Conservation (phyloP, 768 basidiomycete genomes). For the Lentinula detonsa region DNA sequence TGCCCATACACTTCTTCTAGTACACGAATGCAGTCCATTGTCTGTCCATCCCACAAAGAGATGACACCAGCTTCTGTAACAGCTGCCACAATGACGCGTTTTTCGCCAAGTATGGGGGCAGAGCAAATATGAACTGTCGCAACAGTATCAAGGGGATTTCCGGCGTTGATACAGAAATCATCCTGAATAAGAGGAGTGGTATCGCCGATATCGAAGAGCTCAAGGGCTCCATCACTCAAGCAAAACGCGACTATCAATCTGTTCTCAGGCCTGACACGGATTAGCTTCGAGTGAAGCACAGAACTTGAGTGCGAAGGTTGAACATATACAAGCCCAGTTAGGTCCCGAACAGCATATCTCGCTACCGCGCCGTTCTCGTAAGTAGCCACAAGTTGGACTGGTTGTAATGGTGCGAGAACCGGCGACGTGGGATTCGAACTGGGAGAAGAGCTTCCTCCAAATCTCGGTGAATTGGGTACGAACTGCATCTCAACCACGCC, state of each 20-base stretch:
- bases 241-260: slow-evolving; percentile 51
- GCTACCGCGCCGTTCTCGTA: slow-evolving; percentile 58
- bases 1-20: slow-evolving; percentile 55
- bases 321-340: slow-evolving; percentile 29
- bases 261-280: slow-evolving; percentile 42
- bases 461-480: slow-evolving; percentile 14
- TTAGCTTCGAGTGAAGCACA: slow-evolving; percentile 42
- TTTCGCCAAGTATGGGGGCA: slow-evolving; percentile 43
- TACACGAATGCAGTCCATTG: slow-evolving; percentile 55
- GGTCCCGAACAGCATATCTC: slow-evolving; percentile 41
- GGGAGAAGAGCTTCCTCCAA: slow-evolving; percentile 12
- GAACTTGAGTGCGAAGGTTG: slow-evolving; percentile 34
- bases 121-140: slow-evolving; percentile 47
- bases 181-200: slow-evolving; percentile 33
- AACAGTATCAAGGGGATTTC: slow-evolving; percentile 50
- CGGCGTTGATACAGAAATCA: slow-evolving; percentile 50
- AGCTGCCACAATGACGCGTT: slow-evolving; percentile 50
- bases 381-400: slow-evolving; percentile 35
- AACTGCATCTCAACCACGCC: slow-evolving; percentile 54
- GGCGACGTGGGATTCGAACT: slow-evolving; percentile 26
- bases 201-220: slow-evolving; percentile 49
- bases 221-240: slow-evolving; percentile 60
- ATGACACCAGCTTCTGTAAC: slow-evolving; percentile 63
- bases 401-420: slow-evolving; percentile 17
- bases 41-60: slow-evolving; percentile 72